A percentile compares a stretch with the other conserved stretches of the same genome.
phyloP scores from a whole-genome alignment of 2,329 filamentous ascomycete genomes.

The Blastomyces parvus region DNA sequence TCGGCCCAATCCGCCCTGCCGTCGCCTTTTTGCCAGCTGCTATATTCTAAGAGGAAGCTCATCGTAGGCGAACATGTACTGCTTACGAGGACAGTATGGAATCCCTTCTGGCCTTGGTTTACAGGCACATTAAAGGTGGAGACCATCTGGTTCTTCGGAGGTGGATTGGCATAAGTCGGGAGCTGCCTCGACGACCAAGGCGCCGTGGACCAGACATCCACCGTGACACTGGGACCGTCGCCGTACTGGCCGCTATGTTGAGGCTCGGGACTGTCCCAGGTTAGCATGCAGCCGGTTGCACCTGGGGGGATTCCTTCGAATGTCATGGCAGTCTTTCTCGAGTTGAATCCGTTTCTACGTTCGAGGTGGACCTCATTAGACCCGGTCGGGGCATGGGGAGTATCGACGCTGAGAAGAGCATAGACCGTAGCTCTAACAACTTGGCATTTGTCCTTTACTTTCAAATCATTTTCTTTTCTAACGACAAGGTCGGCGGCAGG shows the following conservation, averaged over 20 bases:
- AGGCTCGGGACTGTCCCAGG: neutral
- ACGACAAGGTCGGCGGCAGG: too few species aligned
- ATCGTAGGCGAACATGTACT: neutral
- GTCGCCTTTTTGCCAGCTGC: neutral
- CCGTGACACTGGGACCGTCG: neutral
- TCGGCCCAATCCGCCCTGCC: neutral
- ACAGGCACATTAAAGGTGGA: neutral
- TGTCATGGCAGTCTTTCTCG: neutral
- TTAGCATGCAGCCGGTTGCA: neutral
- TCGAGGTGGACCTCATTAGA: neutral
- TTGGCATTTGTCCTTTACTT: too few species aligned
- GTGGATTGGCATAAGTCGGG: neutral
- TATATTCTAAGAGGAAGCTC: neutral
- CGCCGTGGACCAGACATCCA: neutral
- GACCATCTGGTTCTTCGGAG: neutral
- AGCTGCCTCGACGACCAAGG: neutral
- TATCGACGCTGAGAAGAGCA: neutral
- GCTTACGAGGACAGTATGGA: neutral
- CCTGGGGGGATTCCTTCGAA: neutral
- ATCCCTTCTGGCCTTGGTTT: rapidly evolving
- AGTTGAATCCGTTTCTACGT: too few species aligned
- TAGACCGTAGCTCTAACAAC: too few species aligned
- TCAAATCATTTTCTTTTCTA: too few species aligned
- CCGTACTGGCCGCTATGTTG: too few species aligned
- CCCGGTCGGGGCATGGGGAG: too few species aligned